Conservation (phyloP, 2,329 filamentous ascomycete genomes). For the Fusarium virguliforme region DNA sequence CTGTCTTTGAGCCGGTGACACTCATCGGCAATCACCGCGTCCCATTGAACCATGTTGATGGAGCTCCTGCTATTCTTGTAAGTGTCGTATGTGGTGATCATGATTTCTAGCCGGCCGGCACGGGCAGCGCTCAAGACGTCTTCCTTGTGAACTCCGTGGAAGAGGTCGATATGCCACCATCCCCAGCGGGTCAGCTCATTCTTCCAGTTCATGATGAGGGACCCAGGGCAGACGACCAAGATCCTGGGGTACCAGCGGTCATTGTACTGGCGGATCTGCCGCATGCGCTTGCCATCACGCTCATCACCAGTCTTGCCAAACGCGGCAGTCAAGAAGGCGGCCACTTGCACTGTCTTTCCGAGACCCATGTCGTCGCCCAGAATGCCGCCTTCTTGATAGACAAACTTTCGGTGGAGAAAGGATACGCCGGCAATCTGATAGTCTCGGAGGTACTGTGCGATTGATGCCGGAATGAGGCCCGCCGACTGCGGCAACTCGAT, state of each 20-base stretch:
- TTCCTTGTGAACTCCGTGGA: slow-evolving; percentile 80
- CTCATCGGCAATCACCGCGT: slow-evolving; percentile 94
- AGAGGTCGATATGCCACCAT: slow-evolving; percentile 92
- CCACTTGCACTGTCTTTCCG: slow-evolving; percentile 97
- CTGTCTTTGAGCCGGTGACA: slow-evolving; percentile 91
- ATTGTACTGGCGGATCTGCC: slow-evolving; percentile 80
- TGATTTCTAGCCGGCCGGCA: slow-evolving; percentile 85
- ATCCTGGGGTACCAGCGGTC: slow-evolving; percentile 82
- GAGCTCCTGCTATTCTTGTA: slow-evolving; percentile 83
- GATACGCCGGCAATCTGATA: slow-evolving; percentile 90
- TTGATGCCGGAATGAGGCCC: slow-evolving; percentile 87
- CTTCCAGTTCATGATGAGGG: slow-evolving; percentile 91
- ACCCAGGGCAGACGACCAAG: slow-evolving; percentile 90
- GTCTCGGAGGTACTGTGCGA: slow-evolving; percentile 91
- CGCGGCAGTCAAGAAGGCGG: slow-evolving; percentile 89
- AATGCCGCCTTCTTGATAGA: slow-evolving; percentile 91
- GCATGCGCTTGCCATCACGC: slow-evolving; percentile 87
- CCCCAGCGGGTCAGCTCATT: slow-evolving; percentile 91
- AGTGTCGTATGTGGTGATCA: slow-evolving; percentile 95
- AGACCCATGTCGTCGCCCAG: slow-evolving; percentile 98
- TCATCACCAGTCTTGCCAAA: slow-evolving; percentile 96
- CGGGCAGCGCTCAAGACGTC: slow-evolving; percentile 80
- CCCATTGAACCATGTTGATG: slow-evolving; percentile 91
- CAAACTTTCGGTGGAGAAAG: slow-evolving; percentile 90
- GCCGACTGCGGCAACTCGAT: slow-evolving; percentile 82